Percentiles rank a stretch among this genome's conserved stretches.
Conservation (phyloP, 2,329 filamentous ascomycete genomes). For the Erysiphe neolycopersici region DNA sequence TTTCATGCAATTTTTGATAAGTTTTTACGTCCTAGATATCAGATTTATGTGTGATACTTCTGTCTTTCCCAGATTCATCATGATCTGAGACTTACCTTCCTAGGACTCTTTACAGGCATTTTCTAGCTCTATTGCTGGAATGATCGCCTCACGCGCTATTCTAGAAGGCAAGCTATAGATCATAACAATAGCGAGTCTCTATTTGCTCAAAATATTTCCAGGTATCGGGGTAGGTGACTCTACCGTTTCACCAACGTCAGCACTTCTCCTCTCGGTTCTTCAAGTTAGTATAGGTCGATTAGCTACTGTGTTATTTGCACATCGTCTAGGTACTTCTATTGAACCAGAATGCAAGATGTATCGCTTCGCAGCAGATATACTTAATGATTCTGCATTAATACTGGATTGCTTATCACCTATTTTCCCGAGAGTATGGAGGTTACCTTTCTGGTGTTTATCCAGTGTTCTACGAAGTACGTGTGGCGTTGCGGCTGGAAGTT, state of each 20-base stretch:
- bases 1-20: not conserved
- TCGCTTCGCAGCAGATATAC: conserved; percentile 38
- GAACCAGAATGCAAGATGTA: conserved; percentile 52
- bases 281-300: conserved; percentile 38
- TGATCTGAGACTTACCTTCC: conserved; percentile 15
- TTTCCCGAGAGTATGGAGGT: conserved; percentile 28
- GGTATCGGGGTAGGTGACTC: conserved; percentile 43
- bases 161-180: conserved; percentile 25
- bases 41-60: conserved; percentile 30
- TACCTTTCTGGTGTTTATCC: conserved; percentile 29
- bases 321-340: conserved; percentile 36
- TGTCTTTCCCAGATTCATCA: too few species aligned
- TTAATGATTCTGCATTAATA: conserved; percentile 47
- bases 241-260: conserved; percentile 33
- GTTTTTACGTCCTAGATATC: conserved; percentile 22
- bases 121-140: conserved; percentile 33
- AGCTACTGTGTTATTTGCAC: conserved; percentile 43
- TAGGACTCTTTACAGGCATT: conserved; percentile 38
- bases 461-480: conserved; percentile 44
- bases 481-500: conserved; percentile 69
- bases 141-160: conserved; percentile 39
- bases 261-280: conserved; percentile 36
- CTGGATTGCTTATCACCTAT: conserved; percentile 40
- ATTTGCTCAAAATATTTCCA: conserved; percentile 6
- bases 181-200: not conserved